Base-by-base conservation (phyloP, 2,329 filamentous ascomycete genomes). In the Colletotrichum truncatum region DNA sequence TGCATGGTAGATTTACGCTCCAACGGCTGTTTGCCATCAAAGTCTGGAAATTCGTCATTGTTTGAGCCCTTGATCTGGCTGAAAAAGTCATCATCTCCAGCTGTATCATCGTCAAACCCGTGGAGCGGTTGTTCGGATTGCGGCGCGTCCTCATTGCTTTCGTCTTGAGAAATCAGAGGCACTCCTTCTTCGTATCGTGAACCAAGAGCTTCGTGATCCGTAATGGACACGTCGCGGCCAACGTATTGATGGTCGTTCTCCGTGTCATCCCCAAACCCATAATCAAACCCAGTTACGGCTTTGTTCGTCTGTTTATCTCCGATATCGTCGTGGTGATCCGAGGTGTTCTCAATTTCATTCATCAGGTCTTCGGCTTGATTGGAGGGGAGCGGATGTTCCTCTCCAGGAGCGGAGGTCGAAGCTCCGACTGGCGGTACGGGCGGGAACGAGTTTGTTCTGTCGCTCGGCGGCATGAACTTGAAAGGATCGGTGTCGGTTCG, bases 1-100 rank as follows among this genome's bases (percentile, higher is more conserved):
- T 93, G 88, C 71, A 85, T 83, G 0, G 91, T 93, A 18, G 89
- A 91, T 74, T 93, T 93, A 60, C 91, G 85, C 69, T 89, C 84
- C n/a, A 93, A 70, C 1, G 75, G 38, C 71, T 74, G 41, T 72
- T 75, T 43, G 69, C 66, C 4, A 67, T 70, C 38, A 71, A 69
- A 14, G 74, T 70, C n/a, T 23, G 67, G 36, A 11, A 69, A 69
- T 4, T 70, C 71, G 3, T 73, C 70, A n/a, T 69, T 60, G n/a
- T 72, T 70, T 9, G 77, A 67, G 10, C 69, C 70, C 46, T 80
- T 77, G 70, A 85, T 77, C 57, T 88, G 83, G 48, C 77, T 80
- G 72, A 92, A 93, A 70, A 93, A 93, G 67, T 89, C 87, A 61
- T 86, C 86, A 2, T 81, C 82, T 8, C 83, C 85, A 28, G 81